These are phyloP conservation scores for Phytophthora cactorum DNA, from an alignment of 352 stramenopile genomes.

Conservation along the genomic window DNA sequence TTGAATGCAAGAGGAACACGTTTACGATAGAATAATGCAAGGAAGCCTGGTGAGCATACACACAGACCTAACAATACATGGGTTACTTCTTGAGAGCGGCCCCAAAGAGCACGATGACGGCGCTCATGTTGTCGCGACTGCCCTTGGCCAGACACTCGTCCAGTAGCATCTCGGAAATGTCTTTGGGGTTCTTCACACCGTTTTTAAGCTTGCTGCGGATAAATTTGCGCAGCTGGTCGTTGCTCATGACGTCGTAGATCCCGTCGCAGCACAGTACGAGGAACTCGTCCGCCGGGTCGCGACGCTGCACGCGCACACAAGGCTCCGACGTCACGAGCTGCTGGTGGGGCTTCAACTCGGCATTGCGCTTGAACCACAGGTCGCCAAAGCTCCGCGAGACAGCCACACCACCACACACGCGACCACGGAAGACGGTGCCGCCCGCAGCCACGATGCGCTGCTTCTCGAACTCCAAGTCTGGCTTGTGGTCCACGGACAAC, in stretches of 20 bases:
- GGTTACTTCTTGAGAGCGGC: conserved; percentile 42
- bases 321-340: conserved; percentile 88
- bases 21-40: conserved; percentile 41
- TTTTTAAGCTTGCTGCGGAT: conserved; percentile 80
- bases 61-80: conserved; percentile 3
- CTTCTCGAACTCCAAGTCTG: conserved; percentile 86
- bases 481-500: conserved; percentile 89
- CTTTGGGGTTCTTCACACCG: conserved; percentile 52
- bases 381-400: conserved; percentile 89
- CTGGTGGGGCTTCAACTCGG: conserved; percentile 76
- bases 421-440: conserved; percentile 84
- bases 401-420: conserved; percentile 84
- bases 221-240: conserved; percentile 93
- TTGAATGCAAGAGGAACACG: conserved; percentile 13
- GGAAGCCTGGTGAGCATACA: not conserved
- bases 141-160: conserved; percentile 85
- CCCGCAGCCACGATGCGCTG: conserved; percentile 85
- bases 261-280: conserved; percentile 93
- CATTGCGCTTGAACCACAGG: conserved; percentile 90
- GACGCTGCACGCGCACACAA: conserved; percentile 77
- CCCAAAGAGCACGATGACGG: conserved; percentile 81
- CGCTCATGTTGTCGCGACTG: conserved; percentile 90
- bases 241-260: conserved; percentile 96
- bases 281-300: conserved; percentile 89
- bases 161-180: conserved; percentile 78